Percentiles rank a stretch among this genome's conserved stretches.
Evolutionary conservation across 2,329 filamentous ascomycete genomes (phyloP).

Genomic region (Ceratocystis lukuohia): DNA sequence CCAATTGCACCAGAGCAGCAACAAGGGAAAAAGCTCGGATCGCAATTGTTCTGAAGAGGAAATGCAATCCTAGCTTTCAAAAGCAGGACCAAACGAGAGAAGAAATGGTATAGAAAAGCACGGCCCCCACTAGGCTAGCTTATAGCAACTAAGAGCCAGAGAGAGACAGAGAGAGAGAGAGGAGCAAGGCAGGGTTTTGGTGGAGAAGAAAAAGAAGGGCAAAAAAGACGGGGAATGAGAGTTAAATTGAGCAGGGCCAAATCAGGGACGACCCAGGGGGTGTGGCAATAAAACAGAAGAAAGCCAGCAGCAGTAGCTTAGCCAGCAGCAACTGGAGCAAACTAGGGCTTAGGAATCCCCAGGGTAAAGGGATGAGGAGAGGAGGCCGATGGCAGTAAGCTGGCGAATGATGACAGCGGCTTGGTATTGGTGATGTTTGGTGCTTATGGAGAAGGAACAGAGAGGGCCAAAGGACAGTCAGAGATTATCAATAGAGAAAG

Average conservation of each 20-base stretch:
- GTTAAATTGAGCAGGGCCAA: slow-evolving; percentile 12
- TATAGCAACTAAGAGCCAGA: not conserved
- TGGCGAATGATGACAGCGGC: not conserved
- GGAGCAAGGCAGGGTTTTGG: not conserved
- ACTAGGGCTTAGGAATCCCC: not conserved
- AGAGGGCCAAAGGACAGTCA: too few species aligned
- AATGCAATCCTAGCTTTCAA: not conserved
- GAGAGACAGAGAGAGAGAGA: not conserved
- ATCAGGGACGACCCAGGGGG: not conserved
- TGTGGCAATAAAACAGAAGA: not conserved
- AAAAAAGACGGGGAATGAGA: slow-evolving; percentile 15
- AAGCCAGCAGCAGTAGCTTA: not conserved
- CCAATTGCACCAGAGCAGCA: not conserved
- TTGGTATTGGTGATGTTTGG: not conserved
- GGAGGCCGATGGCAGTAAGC: not conserved
- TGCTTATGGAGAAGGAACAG: too few species aligned
- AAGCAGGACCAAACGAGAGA: slow-evolving; percentile 12
- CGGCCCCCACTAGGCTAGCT: not conserved
- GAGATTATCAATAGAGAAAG: too few species aligned
- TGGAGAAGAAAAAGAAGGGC: slow-evolving; percentile 10
- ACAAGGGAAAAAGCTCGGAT: not conserved
- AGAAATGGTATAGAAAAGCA: not conserved
- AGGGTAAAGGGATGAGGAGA: not conserved
- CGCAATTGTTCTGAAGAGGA: not conserved
- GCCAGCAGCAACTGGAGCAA: not conserved